phyloP scores from a whole-genome alignment of 345 rosid species.

The Salix brachista region DNA sequence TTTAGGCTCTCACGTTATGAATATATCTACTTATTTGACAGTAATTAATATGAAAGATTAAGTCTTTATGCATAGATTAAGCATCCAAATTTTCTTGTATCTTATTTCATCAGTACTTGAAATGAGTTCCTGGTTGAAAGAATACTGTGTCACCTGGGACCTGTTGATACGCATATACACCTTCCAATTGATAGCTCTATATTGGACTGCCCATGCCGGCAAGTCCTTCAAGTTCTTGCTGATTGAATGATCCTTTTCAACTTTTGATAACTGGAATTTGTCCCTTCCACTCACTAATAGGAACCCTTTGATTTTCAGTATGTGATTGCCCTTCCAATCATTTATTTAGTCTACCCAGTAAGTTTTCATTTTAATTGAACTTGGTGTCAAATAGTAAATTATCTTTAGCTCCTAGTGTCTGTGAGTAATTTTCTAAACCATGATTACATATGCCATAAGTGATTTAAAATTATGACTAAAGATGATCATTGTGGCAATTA shows the following conservation, averaged over 20 bases:
- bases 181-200: conserved; percentile 1
- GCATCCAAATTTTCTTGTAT: not conserved
- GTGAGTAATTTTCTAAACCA: not conserved
- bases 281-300: not conserved
- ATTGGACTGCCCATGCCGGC: conserved; percentile 18
- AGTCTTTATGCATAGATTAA: not conserved
- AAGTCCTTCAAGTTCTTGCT: not conserved
- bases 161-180: not conserved
- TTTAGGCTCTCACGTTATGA: not conserved
- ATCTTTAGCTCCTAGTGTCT: not conserved
- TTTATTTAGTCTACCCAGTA: not conserved
- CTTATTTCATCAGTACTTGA: not conserved
- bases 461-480: not conserved
- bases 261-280: not conserved
- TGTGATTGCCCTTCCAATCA: not conserved
- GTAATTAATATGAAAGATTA: not conserved
- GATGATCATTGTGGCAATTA: not conserved
- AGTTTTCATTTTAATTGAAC: not conserved
- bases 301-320: not conserved
- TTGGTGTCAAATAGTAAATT: not conserved
- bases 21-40: not conserved
- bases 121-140: not conserved
- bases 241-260: not conserved
- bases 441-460: not conserved
- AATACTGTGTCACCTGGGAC: not conserved